Evolutionary conservation across 192 early-diverging fungal genomes (phyloP).

Genomic region (Umbelopsis isabellina): DNA sequence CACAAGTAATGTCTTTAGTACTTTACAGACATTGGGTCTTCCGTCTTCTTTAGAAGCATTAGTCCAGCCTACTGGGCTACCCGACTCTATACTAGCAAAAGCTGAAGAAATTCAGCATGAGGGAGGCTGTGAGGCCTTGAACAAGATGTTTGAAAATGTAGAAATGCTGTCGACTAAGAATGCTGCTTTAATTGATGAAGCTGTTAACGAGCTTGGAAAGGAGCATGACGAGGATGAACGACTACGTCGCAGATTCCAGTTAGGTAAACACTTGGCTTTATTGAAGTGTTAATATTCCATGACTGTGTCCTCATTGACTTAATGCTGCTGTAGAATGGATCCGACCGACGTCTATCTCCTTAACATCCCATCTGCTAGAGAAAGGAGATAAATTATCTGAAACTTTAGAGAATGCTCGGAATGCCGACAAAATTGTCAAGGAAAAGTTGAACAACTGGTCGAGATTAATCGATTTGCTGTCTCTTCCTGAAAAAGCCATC

Average conservation of each 20-base stretch:
- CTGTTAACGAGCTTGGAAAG: conserved; percentile 65
- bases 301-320: background rate
- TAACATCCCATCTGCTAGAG: conserved; percentile 59
- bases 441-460: conserved; percentile 63
- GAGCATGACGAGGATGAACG: conserved; percentile 75
- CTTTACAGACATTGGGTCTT: conserved; percentile 28
- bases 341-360: conserved; percentile 52
- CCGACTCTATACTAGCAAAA: conserved; percentile 65
- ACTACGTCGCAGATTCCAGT: conserved; percentile 56
- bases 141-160: conserved; percentile 68
- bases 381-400: conserved; percentile 52
- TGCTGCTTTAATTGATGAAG: conserved; percentile 64
- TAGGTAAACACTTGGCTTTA: conserved; percentile 19
- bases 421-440: conserved; percentile 58
- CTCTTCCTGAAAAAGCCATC: conserved; percentile 31
- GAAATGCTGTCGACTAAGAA: conserved; percentile 54
- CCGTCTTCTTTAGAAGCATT: conserved; percentile 35
- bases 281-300: background rate
- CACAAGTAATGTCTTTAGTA: conserved; percentile 1
- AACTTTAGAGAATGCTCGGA: conserved; percentile 61
- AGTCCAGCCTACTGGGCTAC: conserved; percentile 75
- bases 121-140: conserved; percentile 67
- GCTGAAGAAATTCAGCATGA: conserved; percentile 79
- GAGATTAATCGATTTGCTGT: conserved; percentile 59
- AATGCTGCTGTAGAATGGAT: conserved; percentile 50